Percentiles rank a stretch among this genome's conserved stretches.
These are phyloP conservation scores for Parietaria judaica DNA, from an alignment of 306 rosid species.

Conservation along the genomic window DNA sequence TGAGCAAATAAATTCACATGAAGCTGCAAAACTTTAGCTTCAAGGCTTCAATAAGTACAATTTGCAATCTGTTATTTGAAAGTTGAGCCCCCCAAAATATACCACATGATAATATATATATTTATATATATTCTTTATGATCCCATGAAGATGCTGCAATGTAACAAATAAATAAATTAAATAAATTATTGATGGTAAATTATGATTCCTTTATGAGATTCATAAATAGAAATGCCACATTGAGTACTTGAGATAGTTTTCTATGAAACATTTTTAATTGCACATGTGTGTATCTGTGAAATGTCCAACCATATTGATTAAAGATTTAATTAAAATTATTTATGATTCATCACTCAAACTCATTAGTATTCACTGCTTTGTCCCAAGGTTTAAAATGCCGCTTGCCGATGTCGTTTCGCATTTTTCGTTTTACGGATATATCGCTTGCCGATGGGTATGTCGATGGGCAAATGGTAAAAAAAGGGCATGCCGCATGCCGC, in stretches of 20 bases:
- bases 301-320: background rate
- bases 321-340: background rate
- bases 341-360: background rate
- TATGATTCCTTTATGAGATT: background rate
- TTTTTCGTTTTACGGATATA: too few species aligned
- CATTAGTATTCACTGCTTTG: background rate
- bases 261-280: conserved; percentile 14
- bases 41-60: background rate
- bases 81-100: background rate
- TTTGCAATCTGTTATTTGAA: background rate
- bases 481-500: too few species aligned
- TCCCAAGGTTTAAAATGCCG: too few species aligned
- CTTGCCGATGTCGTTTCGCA: too few species aligned
- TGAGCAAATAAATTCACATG: background rate
- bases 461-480: too few species aligned
- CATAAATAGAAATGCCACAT: too few species aligned
- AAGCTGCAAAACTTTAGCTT: background rate
- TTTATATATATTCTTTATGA: background rate
- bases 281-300: conserved; percentile 1
- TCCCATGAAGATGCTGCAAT: conserved; percentile 4
- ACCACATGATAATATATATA: background rate
- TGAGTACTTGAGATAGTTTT: background rate
- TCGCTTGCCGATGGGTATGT: too few species aligned
- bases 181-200: background rate
- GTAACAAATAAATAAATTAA: background rate